Base-by-base conservation (phyloP, 192 early-diverging fungal species). In the Radiomyces spectabilis region DNA sequence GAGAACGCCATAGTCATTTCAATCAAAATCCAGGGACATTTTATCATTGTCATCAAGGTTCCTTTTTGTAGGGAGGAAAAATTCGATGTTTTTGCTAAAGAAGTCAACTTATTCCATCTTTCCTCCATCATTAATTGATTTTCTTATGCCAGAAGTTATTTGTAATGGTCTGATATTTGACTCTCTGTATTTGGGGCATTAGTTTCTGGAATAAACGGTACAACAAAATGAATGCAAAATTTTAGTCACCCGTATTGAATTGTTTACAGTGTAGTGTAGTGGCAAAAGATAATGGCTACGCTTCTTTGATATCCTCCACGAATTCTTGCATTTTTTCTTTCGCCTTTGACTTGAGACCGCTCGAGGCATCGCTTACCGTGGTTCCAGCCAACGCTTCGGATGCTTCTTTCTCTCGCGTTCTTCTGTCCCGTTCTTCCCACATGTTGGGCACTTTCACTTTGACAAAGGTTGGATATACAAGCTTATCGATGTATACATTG, bases 381-480 rank as follows among this genome's bases (percentile, higher is more conserved):
- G 18, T 25, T 19, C 51, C 51, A 16, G 29, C 51, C 16, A 27
- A 25, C n/a, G 33, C 41, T 45, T 45, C 27, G 22, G 8, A 39
- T 26, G 21, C 41, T 26, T 52, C 41, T 25, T 52, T 51, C 38
- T 49, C 43, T 55, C 45, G 40, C 34, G 51, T 55, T 30, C 27
- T 42, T 15, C 45, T 61, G 18, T 71, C 71, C 3, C 65, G 63
- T 38, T 72, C 66, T 12, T 62, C 69, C 78, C 75, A 78, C 19
- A 82, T 65, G 31, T 71, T 73, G 6, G 86, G 86, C 35, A 88
- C 71, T 29, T 76, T 70, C 30, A 88, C 57, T 53, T 77, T 73
- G 19, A 80, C 79, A 61, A 78, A 86, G 33, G 77, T 82, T 1
- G 90, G 90, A 61, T 80, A 88, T 1, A 93, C 88, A 13, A 89